Percentiles rank a stretch among this genome's conserved stretches.
Evolutionary conservation across 441 rosid genomes (phyloP).

Genomic region (Corymbia calophylla): DNA sequence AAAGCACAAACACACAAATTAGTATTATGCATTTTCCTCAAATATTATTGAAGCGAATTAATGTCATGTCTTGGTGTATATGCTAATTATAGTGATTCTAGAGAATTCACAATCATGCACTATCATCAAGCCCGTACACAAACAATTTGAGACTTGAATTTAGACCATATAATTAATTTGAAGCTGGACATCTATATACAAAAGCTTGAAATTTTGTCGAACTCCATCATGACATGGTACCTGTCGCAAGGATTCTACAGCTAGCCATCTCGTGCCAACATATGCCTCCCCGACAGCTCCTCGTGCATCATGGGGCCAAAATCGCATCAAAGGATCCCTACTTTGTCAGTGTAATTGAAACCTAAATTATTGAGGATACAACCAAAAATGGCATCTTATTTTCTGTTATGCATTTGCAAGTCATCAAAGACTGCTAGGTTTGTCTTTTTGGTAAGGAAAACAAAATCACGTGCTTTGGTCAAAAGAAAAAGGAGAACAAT

Average conservation of each 20-base stretch:
- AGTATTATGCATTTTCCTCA: no score
- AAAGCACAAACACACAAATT: no score
- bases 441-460: background rate
- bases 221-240: background rate
- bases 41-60: no score
- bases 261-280: background rate
- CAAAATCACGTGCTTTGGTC: background rate
- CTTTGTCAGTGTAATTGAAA: background rate
- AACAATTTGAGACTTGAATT: background rate
- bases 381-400: background rate
- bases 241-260: accelerated
- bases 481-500: background rate
- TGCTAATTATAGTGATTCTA: background rate
- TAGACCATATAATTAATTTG: background rate
- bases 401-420: background rate
- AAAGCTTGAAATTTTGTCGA: background rate
- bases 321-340: background rate
- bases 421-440: background rate
- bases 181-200: background rate
- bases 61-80: no score
- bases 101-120: background rate
- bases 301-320: background rate
- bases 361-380: background rate
- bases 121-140: background rate
- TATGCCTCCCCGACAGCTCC: background rate